Evolutionary conservation across 345 rosid genomes (phyloP), one percentile per base, ranked within the genome.

Genomic region (Punica granatum): DNA sequence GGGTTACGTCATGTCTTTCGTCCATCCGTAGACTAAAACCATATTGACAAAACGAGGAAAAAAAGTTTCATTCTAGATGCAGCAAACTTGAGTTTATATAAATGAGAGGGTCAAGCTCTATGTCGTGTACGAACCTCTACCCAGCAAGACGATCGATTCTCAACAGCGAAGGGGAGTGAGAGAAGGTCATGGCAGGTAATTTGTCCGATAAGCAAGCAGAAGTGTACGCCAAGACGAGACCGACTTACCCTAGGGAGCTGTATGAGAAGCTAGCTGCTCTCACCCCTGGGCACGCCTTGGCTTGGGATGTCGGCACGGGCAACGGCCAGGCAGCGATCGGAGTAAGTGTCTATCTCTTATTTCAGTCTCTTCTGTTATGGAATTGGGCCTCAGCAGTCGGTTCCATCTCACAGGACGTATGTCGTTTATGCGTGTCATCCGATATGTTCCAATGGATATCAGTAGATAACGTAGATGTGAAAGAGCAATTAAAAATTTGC

Each of bases 281-380:
- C 78, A 82, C 82, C 49, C 71, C 71, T 51, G 68, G 60, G 66
- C 91, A 80, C 51, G 64, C 63, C 37, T 69, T 85, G 36, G 92
- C 92, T 44, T 84, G 89, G 91, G 89, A 86, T 64, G 86, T 70
- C 16, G 96, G 90, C 78, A 83, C 84, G 13, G 88, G 92, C 64
- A 87, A 82, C 53, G 92, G 92, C 58, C 92, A 87, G 74, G 92
- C 92, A n/a, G 88, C 88, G 63, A 65, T 79, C 49, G 79, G 82
- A 65, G 92, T 86, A 28, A 73, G 77, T 18, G 28, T 65, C 35
- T 67, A 46, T 36, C 26, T 42, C 39, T 49, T 18, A 18, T 15
- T 49, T 11, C 25, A 21, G 54, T 37, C 41, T 37, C 5, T 37
- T 37, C 41, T 37, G 41, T 4, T 37, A 11, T 11, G 5, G 41